Conservation (phyloP, 140 eudicot species). For the Anethum foeniculum region DNA sequence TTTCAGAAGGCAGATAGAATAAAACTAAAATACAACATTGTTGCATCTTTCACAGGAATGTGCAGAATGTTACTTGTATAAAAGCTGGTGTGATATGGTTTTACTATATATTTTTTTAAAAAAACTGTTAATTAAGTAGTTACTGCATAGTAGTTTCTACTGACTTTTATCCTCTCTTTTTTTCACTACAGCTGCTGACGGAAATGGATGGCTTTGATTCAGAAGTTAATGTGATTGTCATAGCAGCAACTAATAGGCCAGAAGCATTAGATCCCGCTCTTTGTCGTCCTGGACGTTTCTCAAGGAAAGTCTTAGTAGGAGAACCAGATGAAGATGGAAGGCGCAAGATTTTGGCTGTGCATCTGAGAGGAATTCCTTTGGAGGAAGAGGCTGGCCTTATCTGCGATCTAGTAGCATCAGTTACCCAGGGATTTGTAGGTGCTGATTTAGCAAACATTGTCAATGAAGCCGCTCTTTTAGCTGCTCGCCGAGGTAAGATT, state of each 20-base stretch:
- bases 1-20: neutral
- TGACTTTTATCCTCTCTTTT: neutral
- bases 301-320: constrained; percentile 88
- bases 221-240: constrained; percentile 66
- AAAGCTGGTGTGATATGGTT: neutral
- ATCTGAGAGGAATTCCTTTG: constrained; percentile 81
- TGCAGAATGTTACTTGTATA: neutral
- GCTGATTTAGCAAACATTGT: constrained; percentile 95
- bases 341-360: constrained; percentile 76
- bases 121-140: neutral
- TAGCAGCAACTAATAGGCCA: constrained; percentile 97
- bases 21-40: neutral
- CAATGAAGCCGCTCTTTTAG: constrained; percentile 91
- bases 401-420: constrained; percentile 77
- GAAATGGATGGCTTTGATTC: constrained; percentile 99
- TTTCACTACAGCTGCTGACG: constrained; percentile 54
- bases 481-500: constrained; percentile 81
- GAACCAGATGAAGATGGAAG: constrained; percentile 96
- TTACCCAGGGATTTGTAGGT: constrained; percentile 92
- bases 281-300: constrained; percentile 95
- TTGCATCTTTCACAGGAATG: neutral
- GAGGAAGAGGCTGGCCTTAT: constrained; percentile 65
- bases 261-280: constrained; percentile 95
- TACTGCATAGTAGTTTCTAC: neutral
- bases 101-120: neutral